These are phyloP conservation scores for Camellia oleifera DNA, from an alignment of 179 eudicot genomes.

Conservation along the genomic window DNA sequence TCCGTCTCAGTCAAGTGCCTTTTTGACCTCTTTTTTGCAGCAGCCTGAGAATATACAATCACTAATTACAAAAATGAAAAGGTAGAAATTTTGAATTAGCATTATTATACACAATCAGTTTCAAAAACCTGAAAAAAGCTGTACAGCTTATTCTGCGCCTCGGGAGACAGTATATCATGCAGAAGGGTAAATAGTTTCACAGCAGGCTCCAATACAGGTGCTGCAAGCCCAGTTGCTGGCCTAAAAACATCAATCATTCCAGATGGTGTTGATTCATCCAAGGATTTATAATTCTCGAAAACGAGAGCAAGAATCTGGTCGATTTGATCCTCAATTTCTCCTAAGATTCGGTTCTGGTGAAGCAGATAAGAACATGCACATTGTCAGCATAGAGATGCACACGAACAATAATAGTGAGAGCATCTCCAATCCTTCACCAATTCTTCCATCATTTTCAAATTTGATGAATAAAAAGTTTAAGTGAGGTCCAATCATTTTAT, in stretches of 20 bases:
- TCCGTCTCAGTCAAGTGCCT: conserved; percentile 91
- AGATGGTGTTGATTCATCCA: conserved; percentile 71
- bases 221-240: conserved; percentile 80
- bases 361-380: conserved; percentile 17
- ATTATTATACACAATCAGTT: background rate
- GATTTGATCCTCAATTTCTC: conserved; percentile 89
- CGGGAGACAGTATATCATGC: conserved; percentile 87
- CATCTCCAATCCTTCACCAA: too few relatives aligned
- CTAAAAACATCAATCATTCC: conserved; percentile 71
- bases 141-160: conserved; percentile 81
- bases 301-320: conserved; percentile 79
- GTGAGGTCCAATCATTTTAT: too few relatives aligned
- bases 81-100: background rate
- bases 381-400: background rate
- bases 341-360: conserved; percentile 78
- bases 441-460: too few relatives aligned
- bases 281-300: conserved; percentile 87
- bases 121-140: conserved; percentile 78
- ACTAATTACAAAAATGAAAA: conserved; percentile 14
- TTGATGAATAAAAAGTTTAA: too few relatives aligned
- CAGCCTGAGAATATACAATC: conserved; percentile 49
- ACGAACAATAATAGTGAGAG: background rate
- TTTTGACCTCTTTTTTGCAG: conserved; percentile 92
- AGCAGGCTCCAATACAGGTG: conserved; percentile 88
- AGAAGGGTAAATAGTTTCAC: conserved; percentile 83